Evolutionary conservation across 2,329 filamentous ascomycete genomes (phyloP), one percentile per base, ranked within the genome.

Genomic region (Aspergillus sp.): DNA sequence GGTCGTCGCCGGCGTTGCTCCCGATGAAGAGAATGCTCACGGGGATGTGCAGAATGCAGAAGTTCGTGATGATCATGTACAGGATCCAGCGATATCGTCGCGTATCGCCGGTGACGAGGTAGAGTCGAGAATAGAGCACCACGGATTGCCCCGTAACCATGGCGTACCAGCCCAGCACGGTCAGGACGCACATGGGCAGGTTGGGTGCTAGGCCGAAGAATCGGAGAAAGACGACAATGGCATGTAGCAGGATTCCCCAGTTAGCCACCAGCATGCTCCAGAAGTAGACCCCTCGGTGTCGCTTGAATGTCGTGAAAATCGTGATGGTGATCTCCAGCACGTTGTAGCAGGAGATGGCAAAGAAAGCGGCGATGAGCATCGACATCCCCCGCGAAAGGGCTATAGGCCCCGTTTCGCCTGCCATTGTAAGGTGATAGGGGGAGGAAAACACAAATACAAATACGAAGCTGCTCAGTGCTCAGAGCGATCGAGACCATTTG

Each of bases 81-180:
- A 78, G 67, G 7, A 79, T 71, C 24, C 68, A 69, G 11, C 66
- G 67, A 6, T 80, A 63, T 9, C 70, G 64, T n/a, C 61, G 62
- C 22, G 74, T 71, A 18, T 66, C 61, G 16, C 77, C 20, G 29
- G 36, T 66, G 20, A 81, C 69, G 2, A 81, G 71, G 62, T 80
- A 77, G 2, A 81, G 67, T n/a, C 78, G 71, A 2, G 78, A 81
- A 65, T 79, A 81, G 2, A 81, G 70, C 9, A 80, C 76, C 4
- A 80, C 57, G 6, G 73, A 71, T 63, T 80, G 77, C 6, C 77
- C 75, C 0, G 71, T 73, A 20, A 77, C 71, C 71, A 79, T 74
- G 32, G 65, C 63, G 53, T 71, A 74, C 72, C 76, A 78, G 32
- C 74, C 71, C 6, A 78, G 52, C 2, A 69, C 49, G 14, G 58